Evolutionary conservation across 2,329 filamentous ascomycete genomes (phyloP).

Genomic region (Colletotrichum sp.): DNA sequence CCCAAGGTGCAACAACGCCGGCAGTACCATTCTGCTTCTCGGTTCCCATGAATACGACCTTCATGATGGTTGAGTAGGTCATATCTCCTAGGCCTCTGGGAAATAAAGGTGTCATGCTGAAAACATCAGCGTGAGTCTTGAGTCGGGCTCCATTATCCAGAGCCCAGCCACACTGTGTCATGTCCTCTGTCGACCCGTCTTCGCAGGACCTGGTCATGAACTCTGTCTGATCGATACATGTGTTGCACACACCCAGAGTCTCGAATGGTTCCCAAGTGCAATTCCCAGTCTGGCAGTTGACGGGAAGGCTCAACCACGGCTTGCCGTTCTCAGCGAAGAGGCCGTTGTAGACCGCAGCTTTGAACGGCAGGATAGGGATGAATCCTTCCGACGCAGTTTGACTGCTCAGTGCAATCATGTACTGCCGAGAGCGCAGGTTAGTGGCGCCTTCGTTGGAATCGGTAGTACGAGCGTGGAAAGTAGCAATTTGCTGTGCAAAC

Average conservation of each 20-base stretch:
- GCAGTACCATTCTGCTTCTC: constrained; percentile 28
- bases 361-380: constrained; percentile 36
- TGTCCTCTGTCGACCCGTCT: background rate
- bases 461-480: constrained; percentile 27
- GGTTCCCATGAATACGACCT: constrained; percentile 37
- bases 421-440: constrained; percentile 31
- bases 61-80: constrained; percentile 35
- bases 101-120: constrained; percentile 36
- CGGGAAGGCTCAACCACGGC: constrained; percentile 17
- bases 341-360: constrained; percentile 37
- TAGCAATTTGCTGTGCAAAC: constrained; percentile 36
- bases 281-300: constrained; percentile 23
- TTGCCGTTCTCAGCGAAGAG: constrained; percentile 36
- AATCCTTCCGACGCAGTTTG: constrained; percentile 27
- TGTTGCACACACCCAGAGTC: constrained; percentile 25
- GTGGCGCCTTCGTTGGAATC: constrained; percentile 25
- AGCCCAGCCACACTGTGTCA: constrained; percentile 32
- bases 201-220: constrained; percentile 31
- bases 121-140: constrained; percentile 28
- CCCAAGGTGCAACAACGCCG: constrained; percentile 31
- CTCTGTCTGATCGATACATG: constrained; percentile 26
- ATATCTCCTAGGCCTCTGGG: constrained; percentile 27
- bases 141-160: constrained; percentile 30
- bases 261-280: constrained; percentile 26
- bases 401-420: constrained; percentile 30